phyloP scores from a whole-genome alignment of 176 grass and related monocot genomes.

The Areca catechu region DNA sequence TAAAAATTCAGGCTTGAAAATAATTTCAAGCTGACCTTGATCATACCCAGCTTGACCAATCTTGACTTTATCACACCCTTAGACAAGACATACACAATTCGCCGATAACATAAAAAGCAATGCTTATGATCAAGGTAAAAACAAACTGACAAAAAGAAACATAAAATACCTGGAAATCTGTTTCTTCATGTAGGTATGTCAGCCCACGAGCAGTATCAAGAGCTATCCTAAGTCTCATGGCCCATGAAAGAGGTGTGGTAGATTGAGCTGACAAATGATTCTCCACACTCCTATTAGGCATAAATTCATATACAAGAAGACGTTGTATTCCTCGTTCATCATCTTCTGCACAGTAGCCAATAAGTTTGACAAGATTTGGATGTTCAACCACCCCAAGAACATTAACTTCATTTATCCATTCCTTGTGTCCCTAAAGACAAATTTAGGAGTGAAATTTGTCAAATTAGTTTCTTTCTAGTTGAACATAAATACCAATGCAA shows the following conservation, averaged over 20 bases:
- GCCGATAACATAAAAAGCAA: too few species aligned
- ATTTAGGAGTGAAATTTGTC: not conserved
- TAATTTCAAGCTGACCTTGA: too few species aligned
- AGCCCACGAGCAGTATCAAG: slow-evolving; percentile 10
- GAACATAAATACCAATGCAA: too few species aligned
- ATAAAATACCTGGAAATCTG: slow-evolving; percentile 48
- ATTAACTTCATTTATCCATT: slow-evolving; percentile 14
- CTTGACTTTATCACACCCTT: too few species aligned
- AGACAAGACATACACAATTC: too few species aligned
- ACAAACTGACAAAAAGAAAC: not conserved
- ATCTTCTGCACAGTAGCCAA: slow-evolving; percentile 14
- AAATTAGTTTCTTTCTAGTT: too few species aligned
- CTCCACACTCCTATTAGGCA: slow-evolving; percentile 15
- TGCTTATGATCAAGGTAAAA: too few species aligned
- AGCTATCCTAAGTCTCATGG: slow-evolving; percentile 5
- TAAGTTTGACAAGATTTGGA: slow-evolving; percentile 14
- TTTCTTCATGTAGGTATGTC: slow-evolving; percentile 21
- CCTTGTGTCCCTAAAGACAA: slow-evolving; percentile 11
- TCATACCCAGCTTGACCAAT: too few species aligned
- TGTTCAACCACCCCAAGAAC: slow-evolving; percentile 16
- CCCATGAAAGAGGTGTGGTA: slow-evolving; percentile 3
- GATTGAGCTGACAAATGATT: slow-evolving; percentile 8
- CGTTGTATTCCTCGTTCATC: slow-evolving; percentile 14
- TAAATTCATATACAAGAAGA: slow-evolving; percentile 15
- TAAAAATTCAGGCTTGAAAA: too few species aligned